Evolutionary conservation across 495 filamentous ascomycete species (phyloP), one percentile per base, ranked within the genome.

Genomic region (Lineolata rhizophorae): DNA sequence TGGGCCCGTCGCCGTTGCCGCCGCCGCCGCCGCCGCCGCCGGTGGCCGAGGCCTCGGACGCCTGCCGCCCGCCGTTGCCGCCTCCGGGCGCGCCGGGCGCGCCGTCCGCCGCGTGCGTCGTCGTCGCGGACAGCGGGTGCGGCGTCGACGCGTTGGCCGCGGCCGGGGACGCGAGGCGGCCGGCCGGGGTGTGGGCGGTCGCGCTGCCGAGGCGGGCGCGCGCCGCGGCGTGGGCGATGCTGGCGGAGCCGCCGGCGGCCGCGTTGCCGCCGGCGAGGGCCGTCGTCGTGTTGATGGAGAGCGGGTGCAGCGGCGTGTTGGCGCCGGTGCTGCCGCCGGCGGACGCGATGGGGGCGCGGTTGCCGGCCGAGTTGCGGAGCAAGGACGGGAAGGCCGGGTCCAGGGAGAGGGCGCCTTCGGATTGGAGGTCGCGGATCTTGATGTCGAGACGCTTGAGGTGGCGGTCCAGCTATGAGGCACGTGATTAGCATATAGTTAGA

Each of bases 401-500:
- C 19, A 64, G 65, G 14, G 67, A 56, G 50, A 95, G 76, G 30
- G 82, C 67, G 43, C 70, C 70, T 36, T 84, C 73, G 39, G 76
- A 80, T 46, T 74, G 67, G 18, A 95, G 60, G 40, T 74, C 66
- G 29, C 81, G 80, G 46, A 97, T 76, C 44, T 85, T 81, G 36
- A 72, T 51, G 48, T 97, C 90, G 30, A 97, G 63, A 29, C 73
- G 70, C 41, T 78, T 80, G 46, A 85, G 65, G 45, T 95, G 82
- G 20, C 87, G 81, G 52, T 95, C 87, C 32, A 92, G 59, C 38
- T 58, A 6, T 6, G 6, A 25, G 22, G 22, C 22, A 11, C 19
- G 21, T 27, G 5, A 16, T n/a, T n/a, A n/a, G n/a, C 3, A 4
- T 27, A 25, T 8, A 8, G 22, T 30, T 14, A n/a, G 16, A 27